Percentiles rank a stretch among this genome's conserved stretches.
Conservation (phyloP, 257 asterid genomes). For the Przewalskia tangutica region DNA sequence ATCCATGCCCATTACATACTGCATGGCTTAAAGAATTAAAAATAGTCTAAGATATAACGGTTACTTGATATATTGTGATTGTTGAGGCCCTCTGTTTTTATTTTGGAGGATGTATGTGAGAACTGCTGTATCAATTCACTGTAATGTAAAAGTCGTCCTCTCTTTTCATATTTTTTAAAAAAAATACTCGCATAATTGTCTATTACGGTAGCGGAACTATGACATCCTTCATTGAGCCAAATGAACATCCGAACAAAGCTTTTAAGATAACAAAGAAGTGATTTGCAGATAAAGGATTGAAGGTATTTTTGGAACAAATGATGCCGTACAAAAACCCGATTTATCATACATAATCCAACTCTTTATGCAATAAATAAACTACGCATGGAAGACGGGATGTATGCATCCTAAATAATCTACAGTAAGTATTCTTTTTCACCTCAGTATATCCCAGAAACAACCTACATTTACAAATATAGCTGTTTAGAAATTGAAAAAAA, state of each 20-base stretch:
- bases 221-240: constrained; percentile 86
- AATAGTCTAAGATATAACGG: constrained; percentile 28
- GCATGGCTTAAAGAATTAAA: constrained; percentile 90
- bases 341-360: too few species aligned
- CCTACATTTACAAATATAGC: too few species aligned
- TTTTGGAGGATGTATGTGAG: neutral
- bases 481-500: too few species aligned
- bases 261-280: constrained; percentile 12
- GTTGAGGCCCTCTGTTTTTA: neutral
- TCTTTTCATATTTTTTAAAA: neutral
- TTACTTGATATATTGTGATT: neutral
- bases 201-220: constrained; percentile 15
- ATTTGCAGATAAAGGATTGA: too few species aligned
- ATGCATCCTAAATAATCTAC: too few species aligned
- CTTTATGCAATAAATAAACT: too few species aligned
- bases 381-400: too few species aligned
- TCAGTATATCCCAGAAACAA: too few species aligned
- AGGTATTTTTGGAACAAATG: too few species aligned
- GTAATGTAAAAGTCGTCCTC: neutral
- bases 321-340: too few species aligned
- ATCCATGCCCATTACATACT: constrained; percentile 91
- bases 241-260: constrained; percentile 50
- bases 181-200: neutral
- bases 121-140: neutral
- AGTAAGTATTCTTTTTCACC: too few species aligned